Percentiles rank a stretch among this genome's conserved stretches.
phyloP scores from a whole-genome alignment of 2,329 filamentous ascomycete genomes.

The Juglanconis sp. region DNA sequence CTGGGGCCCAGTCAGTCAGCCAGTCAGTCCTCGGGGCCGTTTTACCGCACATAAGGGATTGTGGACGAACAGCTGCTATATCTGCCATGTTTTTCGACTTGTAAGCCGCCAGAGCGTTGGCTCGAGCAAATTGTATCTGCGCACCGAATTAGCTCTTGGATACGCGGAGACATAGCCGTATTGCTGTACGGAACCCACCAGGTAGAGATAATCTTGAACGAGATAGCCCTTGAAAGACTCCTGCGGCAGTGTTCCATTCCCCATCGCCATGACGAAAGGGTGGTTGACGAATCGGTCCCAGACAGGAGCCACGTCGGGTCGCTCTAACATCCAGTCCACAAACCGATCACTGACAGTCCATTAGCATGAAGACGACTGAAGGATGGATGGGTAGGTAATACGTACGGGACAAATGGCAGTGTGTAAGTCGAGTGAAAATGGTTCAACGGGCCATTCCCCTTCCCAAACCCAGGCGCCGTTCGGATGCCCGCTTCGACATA shows the following conservation, averaged over 20 bases:
- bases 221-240: slow-evolving; percentile 85
- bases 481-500: slow-evolving; percentile 72
- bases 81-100: slow-evolving; percentile 74
- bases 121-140: slow-evolving; percentile 81
- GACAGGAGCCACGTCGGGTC: slow-evolving; percentile 67
- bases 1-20: slow-evolving; percentile 14
- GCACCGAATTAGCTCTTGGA: not conserved
- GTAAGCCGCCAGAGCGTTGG: slow-evolving; percentile 80
- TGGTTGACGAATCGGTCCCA: slow-evolving; percentile 81
- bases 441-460: slow-evolving; percentile 70
- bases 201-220: slow-evolving; percentile 86
- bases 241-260: slow-evolving; percentile 68
- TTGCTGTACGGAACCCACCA: slow-evolving; percentile 50
- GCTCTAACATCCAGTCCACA: slow-evolving; percentile 75
- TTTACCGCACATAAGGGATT: too few species aligned
- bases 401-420: slow-evolving; percentile 65
- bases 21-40: not conserved
- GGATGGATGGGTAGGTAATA: not conserved
- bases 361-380: not conserved
- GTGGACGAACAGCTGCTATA: slow-evolving; percentile 61
- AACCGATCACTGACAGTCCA: slow-evolving; percentile 62
- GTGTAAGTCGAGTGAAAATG: slow-evolving; percentile 72
- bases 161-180: not conserved
- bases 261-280: slow-evolving; percentile 75
- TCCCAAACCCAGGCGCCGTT: slow-evolving; percentile 59